phyloP scores from a whole-genome alignment of 2,329 filamentous ascomycete genomes.

The Fusarium subtropicale region DNA sequence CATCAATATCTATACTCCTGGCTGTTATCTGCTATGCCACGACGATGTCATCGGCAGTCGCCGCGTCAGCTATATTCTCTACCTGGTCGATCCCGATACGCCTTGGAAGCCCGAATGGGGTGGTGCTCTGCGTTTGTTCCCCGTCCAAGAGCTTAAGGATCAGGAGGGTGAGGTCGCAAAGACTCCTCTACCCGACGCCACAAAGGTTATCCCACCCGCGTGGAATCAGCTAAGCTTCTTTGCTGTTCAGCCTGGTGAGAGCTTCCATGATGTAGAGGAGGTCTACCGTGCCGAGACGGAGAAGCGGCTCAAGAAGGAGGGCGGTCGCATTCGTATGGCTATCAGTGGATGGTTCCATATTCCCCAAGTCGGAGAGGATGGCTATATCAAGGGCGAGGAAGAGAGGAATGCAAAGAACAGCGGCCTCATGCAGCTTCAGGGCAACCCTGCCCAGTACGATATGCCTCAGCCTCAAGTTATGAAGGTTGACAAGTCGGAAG shows the following conservation, averaged over 20 bases:
- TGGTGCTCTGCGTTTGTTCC: conserved; percentile 89
- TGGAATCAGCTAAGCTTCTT: conserved; percentile 99
- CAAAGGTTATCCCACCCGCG: conserved; percentile 87
- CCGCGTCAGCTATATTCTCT: conserved; percentile 95
- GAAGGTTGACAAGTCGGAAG: conserved; percentile 53
- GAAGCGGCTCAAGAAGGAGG: conserved; percentile 73
- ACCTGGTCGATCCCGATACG: conserved; percentile 90
- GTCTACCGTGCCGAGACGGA: conserved; percentile 79
- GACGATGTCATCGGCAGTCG: conserved; percentile 99
- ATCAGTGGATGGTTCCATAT: conserved; percentile 99
- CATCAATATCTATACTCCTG: conserved; percentile 97
- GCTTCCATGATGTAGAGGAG: conserved; percentile 98
- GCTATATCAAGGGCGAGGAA: conserved; percentile 88
- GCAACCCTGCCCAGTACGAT: conserved; percentile 91
- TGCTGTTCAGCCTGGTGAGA: conserved; percentile 96
- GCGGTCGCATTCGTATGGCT: conserved; percentile 89
- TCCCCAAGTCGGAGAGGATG: conserved; percentile 92
- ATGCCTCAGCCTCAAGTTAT: conserved; percentile 74
- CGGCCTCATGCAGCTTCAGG: conserved; percentile 91
- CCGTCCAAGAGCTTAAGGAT: conserved; percentile 69
- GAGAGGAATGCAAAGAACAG: conserved; percentile 90
- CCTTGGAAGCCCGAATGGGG: conserved; percentile 95
- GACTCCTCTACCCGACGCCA: conserved; percentile 81
- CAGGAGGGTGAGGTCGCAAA: conserved; percentile 80
- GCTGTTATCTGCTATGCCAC: conserved; percentile 94